phyloP scores from a whole-genome alignment of 805 yeast genomes.

The Metschnikowia santaceciliae region DNA sequence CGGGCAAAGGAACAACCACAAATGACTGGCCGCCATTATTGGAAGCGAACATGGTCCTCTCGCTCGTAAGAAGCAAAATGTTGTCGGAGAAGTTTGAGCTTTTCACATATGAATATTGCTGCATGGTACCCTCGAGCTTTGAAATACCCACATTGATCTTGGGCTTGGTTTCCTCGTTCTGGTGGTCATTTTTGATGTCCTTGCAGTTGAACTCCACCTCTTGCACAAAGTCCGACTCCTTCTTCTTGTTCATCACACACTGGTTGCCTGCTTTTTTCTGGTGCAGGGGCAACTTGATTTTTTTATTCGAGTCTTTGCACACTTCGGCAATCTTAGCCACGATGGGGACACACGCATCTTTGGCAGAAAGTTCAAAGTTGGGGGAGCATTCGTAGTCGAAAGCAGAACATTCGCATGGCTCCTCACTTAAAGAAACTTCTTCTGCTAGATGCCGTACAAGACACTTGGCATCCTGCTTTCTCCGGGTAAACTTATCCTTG shows the following conservation, averaged over 20 bases:
- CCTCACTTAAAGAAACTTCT: conserved; percentile 34
- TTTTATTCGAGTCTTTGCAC: conserved; percentile 22
- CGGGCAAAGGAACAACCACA: conserved; percentile 33
- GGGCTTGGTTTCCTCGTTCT: neutral
- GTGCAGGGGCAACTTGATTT: conserved; percentile 35
- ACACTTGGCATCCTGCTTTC: conserved; percentile 65
- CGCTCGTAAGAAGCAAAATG: conserved; percentile 54
- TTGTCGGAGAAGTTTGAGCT: conserved; percentile 28
- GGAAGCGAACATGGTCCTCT: conserved; percentile 56
- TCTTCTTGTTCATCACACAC: conserved; percentile 32
- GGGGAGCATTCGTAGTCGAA: conserved; percentile 67
- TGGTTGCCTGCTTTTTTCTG: conserved; percentile 41
- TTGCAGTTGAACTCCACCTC: conserved; percentile 16
- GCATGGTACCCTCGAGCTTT: conserved; percentile 50
- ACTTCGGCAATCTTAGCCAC: conserved; percentile 20
- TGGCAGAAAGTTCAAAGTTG: conserved; percentile 34
- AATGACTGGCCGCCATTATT: conserved; percentile 63
- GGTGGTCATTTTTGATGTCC: conserved; percentile 9
- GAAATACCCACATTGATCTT: conserved; percentile 37
- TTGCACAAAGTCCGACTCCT: conserved; percentile 16
- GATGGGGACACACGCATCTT: conserved; percentile 47
- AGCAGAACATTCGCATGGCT: conserved; percentile 60
- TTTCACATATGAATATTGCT: conserved; percentile 50
- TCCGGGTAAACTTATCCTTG: conserved; percentile 56
- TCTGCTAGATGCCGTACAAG: conserved; percentile 48